Base-by-base conservation (phyloP, 768 basidiomycete species). In the Termitomyces titanicus region DNA sequence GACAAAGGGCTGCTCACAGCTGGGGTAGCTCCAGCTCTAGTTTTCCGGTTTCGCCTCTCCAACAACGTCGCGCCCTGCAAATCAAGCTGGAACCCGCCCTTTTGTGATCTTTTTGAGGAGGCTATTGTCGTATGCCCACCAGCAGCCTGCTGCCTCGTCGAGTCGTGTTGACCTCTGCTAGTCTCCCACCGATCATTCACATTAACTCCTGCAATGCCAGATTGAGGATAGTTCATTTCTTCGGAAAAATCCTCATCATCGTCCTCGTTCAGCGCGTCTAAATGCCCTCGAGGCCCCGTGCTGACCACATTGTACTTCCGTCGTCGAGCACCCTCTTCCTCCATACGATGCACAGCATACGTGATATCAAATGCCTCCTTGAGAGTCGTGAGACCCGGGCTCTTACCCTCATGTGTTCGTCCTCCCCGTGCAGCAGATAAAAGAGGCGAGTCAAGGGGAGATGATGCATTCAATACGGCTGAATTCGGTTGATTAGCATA, bases 361-460 rank as follows among this genome's bases (percentile, higher is more conserved):
- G 97, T 96, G 66, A 99, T 88, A 69, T 99, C 97, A 71, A 99
- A 98, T 3, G 97, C 95, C 68, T 98, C 97, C 66, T 97, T 98
- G 69, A 99, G 84, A 0, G 89, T 86, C 0, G 93, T 89, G 25
- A 98, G 67, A 22, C 97, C 95, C 3, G 97, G 97, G 48, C 96
- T 98, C 39, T 92, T 86, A 6, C 86, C 89, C 58, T 91, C 89
- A 27, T 66, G 65, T 22, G 78, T 79, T 18, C 84, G 79, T 12
- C 88, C 86, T 55, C 88, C 88, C 43, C 87, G 86, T 1, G 85
- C 85, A 18, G 89, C 86, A 2, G 85, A 84, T 38, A 99, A 80
- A 1, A 99, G 78, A 0, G 97, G 97, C 0, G 97, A 98, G 71
- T 99, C 96, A 47, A 96, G 72, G 0, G 86, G 82, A 35, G 72